Evolutionary conservation across 2,329 filamentous ascomycete genomes (phyloP), one percentile per base, ranked within the genome.

Genomic region (Stagonosporopsis rhizophila): DNA sequence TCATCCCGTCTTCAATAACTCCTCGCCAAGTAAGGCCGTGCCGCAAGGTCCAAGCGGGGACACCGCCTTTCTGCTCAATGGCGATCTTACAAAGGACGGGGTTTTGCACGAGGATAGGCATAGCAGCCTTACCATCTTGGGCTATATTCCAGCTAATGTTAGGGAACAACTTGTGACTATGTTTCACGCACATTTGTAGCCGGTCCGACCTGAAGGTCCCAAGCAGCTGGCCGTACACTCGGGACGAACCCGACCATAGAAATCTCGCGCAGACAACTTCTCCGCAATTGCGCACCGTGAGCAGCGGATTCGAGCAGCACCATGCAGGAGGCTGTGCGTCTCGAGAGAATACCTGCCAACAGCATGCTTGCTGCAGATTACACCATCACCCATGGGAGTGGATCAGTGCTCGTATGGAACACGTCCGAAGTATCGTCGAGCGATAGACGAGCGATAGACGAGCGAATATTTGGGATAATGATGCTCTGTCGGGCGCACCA

Each of bases 21-120:
- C 25, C 38, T 42, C 38, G 34, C 25, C 45, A 44, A 27, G 35
- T 42, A 47, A 40, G 32, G 25, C 37, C 45, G 28, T 48, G 28
- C 38, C 50, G 51, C 37, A 45, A 46, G 42, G 49, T 45, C 53
- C 52, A 38, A 42, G 52, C 56, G 35, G 47, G 14, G 60, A 57
- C 58, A 70, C 62, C 65, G 65, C 67, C 62, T 56, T 64, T 67
- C 62, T 62, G 52, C 53, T 54, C 49, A 35, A 37, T 52, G 63
- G 59, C 56, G 58, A 70, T 67, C 60, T 35, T 57, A 59, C 47
- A 51, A 58, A 44, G 59, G 44, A 55, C 44, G 50, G 37, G 25
- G 49, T 40, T 46, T 44, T 42, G 53, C 38, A 38, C 38, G 19
- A 52, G 25, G 47, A 52, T 52, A 28, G 32, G 32, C 42, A 51